Base-by-base conservation (phyloP, 306 rosid species). In the Herpetospermum pedunculosum region DNA sequence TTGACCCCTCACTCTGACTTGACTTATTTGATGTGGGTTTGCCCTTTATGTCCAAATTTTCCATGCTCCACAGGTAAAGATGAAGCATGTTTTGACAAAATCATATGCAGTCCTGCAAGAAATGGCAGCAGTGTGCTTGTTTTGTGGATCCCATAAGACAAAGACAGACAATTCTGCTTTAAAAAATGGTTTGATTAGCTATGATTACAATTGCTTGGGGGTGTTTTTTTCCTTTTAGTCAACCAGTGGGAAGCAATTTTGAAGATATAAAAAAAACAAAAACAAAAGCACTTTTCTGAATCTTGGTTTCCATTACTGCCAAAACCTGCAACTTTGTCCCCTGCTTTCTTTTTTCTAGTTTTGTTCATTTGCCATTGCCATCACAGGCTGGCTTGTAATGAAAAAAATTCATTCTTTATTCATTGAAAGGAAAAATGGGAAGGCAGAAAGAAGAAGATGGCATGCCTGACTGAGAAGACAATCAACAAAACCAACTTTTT, bases 401-500 rank as follows among this genome's bases (percentile, higher is more conserved):
- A 67, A 21, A 52, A 19, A 2, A 14, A 18, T 10, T 29, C 35
- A 55, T 70, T 48, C 75, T 23, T 26, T 30, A 26, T 69, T 41
- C 3, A 3, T 69, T 18, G 8, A 60, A 32, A 30, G 34, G 8
- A 60, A 32, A 30, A 60, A 32, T 29, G 65, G 65, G 65, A 16
- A 28, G 40, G 43, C 2, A 25, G 38, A 25, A 14, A 28, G 35
- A 47, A 29, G 25, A 47, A 72, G 37, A 52, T 35, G 49, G 48
- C 52, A 55, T 65, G 72, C 49, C 72, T 46, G 26, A 65, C 72
- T 46, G 26, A 65, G 43, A 67, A 72, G 40, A 38, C 57, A 44
- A 70, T 69, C 74, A 79, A 79, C 70, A 74, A 65, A 55, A 43
- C 57, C 54, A n/a, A 72, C 76, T 48, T 81, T 80, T 75, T 38